phyloP scores from a whole-genome alignment of 768 basidiomycete genomes.

The Amanita jacksonii region DNA sequence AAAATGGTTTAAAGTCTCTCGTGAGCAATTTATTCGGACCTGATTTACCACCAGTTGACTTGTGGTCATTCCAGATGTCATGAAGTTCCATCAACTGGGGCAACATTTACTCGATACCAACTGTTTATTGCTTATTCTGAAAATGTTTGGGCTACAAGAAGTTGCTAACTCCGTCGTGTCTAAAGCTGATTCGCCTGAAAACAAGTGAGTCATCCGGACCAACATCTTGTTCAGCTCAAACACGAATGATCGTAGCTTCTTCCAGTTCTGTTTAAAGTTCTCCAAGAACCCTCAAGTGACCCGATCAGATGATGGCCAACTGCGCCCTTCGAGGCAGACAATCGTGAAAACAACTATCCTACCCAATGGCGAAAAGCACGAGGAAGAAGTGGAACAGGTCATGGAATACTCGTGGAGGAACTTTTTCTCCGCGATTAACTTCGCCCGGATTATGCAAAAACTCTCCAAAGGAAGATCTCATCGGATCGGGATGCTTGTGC shows the following conservation, averaged over 20 bases:
- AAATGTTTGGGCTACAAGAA: slow-evolving; percentile 98
- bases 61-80: slow-evolving; percentile 57
- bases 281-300: slow-evolving; percentile 52
- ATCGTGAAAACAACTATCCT: slow-evolving; percentile 45
- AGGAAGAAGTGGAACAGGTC: slow-evolving; percentile 87
- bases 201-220: slow-evolving; percentile 45
- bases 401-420: slow-evolving; percentile 97
- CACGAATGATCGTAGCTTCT: slow-evolving; percentile 56
- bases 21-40: slow-evolving; percentile 54
- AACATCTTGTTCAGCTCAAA: background rate
- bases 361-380: slow-evolving; percentile 65
- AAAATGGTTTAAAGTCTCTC: slow-evolving; percentile 99
- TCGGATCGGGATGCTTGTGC: slow-evolving; percentile 91
- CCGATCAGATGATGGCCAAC: slow-evolving; percentile 57
- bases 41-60: no score
- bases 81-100: slow-evolving; percentile 99
- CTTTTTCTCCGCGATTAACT: slow-evolving; percentile 95
- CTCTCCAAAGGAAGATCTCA: slow-evolving; percentile 91
- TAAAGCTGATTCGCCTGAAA: slow-evolving; percentile 79
- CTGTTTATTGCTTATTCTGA: slow-evolving; percentile 84
- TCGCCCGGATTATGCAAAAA: slow-evolving; percentile 97
- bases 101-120: slow-evolving; percentile 93
- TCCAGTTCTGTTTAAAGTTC: slow-evolving; percentile 86
- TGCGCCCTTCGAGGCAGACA: slow-evolving; percentile 49
- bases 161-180: slow-evolving; percentile 76